A percentile compares a stretch with the other conserved stretches of the same genome.
These are phyloP conservation scores for Penicillium sp. DNA, from an alignment of 2,329 filamentous ascomycete species.

Conservation along the genomic window DNA sequence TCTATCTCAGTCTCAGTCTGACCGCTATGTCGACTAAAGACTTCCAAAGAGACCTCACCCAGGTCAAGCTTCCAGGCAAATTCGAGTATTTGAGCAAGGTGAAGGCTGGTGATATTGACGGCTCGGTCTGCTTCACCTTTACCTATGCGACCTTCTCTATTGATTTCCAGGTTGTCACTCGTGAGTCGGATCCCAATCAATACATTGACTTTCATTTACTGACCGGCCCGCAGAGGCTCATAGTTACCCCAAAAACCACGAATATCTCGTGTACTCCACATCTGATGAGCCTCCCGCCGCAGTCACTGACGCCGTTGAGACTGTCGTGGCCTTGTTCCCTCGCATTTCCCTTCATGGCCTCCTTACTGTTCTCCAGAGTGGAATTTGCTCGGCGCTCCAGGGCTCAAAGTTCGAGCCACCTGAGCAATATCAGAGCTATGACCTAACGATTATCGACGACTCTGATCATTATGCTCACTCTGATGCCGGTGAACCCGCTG, in stretches of 20 bases:
- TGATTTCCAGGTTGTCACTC: slow-evolving; percentile 38
- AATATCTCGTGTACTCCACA: slow-evolving; percentile 45
- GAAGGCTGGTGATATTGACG: slow-evolving; percentile 62
- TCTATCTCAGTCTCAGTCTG: neutral
- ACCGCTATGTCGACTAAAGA: neutral
- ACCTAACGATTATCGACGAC: slow-evolving; percentile 3
- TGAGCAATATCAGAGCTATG: slow-evolving; percentile 3
- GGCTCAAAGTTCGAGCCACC: slow-evolving; percentile 1
- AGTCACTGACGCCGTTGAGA: slow-evolving; percentile 39
- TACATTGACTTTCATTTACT: slow-evolving; percentile 3
- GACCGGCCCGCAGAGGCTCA: slow-evolving; percentile 46
- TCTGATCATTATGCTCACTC: neutral
- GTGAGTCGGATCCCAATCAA: slow-evolving; percentile 24
- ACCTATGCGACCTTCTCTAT: slow-evolving; percentile 16
- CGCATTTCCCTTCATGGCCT: slow-evolving; percentile 47
- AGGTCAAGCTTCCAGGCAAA: slow-evolving; percentile 33
- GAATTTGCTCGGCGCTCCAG: slow-evolving; percentile 28
- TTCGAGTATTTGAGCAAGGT: slow-evolving; percentile 53
- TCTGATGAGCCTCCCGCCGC: slow-evolving; percentile 32
- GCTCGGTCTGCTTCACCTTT: slow-evolving; percentile 62
- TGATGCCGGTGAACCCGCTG: slow-evolving; percentile 3
- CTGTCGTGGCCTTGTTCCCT: neutral
- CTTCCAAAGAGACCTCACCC: slow-evolving; percentile 47
- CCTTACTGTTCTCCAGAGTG: slow-evolving; percentile 44
- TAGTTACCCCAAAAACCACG: slow-evolving; percentile 56